These are phyloP conservation scores for Coccomyxa sp. DNA, from an alignment of 139 green algal genomes.

Conservation along the genomic window DNA sequence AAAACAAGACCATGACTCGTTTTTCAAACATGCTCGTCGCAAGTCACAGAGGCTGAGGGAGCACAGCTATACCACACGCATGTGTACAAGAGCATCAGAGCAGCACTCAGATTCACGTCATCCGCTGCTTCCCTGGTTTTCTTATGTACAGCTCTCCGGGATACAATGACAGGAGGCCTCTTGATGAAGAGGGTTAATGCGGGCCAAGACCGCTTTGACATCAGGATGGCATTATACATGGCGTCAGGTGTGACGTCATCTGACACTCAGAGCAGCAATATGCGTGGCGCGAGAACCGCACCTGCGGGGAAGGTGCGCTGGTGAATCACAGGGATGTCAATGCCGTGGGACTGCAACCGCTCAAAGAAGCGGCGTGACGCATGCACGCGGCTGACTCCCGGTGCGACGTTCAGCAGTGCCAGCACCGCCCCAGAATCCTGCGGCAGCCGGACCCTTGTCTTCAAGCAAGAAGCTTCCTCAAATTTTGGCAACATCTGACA, in stretches of 20 bases:
- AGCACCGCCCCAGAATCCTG: constrained; percentile 48
- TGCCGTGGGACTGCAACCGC: constrained; percentile 47
- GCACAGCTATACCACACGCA: background rate
- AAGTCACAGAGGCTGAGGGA: background rate
- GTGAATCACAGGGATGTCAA: constrained; percentile 86
- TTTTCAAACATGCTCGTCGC: background rate
- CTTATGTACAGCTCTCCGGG: no score
- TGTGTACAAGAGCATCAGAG: no score
- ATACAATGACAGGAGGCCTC: no score
- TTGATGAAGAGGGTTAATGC: no score
- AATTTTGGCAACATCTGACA: background rate
- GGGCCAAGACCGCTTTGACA: no score
- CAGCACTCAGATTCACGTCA: no score
- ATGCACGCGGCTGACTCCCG: constrained; percentile 73
- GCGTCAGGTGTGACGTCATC: no score
- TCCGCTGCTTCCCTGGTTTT: no score
- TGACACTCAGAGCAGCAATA: no score
- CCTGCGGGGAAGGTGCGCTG: constrained; percentile 40
- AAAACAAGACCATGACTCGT: background rate
- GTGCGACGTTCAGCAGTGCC: constrained; percentile 62
- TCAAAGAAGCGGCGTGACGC: constrained; percentile 87
- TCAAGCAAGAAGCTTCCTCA: background rate
- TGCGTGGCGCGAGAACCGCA: background rate
- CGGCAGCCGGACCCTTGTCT: background rate
- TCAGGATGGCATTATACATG: no score